Percentiles rank a stretch among this genome's conserved stretches.
phyloP scores from a whole-genome alignment of 106 monocot species.

The Amphibolis antarctica region DNA sequence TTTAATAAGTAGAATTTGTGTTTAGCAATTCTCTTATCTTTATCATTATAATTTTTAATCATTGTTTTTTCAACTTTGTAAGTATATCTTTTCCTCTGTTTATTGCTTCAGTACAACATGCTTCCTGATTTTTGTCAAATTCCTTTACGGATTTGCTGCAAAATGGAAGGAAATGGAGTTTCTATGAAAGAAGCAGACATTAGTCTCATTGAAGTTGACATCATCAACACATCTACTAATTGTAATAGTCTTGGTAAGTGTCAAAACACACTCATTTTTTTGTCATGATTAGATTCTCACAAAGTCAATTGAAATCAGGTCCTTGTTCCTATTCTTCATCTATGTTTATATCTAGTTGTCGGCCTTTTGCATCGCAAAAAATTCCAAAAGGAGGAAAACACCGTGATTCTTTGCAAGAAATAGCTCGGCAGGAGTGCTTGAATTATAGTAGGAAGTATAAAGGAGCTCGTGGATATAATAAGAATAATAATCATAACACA shows the following conservation, averaged over 20 bases:
- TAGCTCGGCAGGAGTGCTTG: constrained; percentile 63
- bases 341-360: constrained; percentile 14
- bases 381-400: constrained; percentile 45
- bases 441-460: constrained; percentile 61
- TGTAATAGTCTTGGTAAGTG: constrained; percentile 7
- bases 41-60: neutral
- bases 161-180: constrained; percentile 40
- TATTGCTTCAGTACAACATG: constrained; percentile 52
- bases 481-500: constrained; percentile 15
- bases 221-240: constrained; percentile 14
- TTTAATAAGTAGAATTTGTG: no score
- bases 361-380: constrained; percentile 28
- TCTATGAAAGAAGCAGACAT: constrained; percentile 19
- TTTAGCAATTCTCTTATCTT: no score
- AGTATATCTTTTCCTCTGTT: no score
- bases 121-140: constrained; percentile 33
- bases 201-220: constrained; percentile 12
- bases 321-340: constrained; percentile 12
- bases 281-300: neutral
- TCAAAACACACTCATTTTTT: constrained; percentile 10
- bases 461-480: constrained; percentile 6
- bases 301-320: constrained; percentile 17
- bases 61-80: neutral
- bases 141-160: constrained; percentile 59
- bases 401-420: constrained; percentile 48